Conservation (phyloP, 163 green algal species). For the Scenedesmus sp. region DNA sequence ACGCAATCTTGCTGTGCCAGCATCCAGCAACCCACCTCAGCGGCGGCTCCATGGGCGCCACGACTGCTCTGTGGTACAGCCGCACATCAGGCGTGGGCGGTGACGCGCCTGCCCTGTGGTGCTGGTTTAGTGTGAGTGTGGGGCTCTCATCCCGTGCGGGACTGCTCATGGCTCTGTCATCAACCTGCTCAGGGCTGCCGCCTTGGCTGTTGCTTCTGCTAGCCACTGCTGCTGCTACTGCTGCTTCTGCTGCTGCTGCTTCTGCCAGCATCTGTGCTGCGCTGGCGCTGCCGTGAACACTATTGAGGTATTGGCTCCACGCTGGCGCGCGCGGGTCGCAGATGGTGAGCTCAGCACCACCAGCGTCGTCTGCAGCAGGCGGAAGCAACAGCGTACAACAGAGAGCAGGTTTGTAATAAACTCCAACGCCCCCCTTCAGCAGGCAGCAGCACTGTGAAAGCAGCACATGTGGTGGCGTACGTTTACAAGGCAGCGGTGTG, state of each 20-base stretch:
- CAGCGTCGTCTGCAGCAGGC: constrained; percentile 85
- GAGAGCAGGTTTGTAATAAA: not conserved
- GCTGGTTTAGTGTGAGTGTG: constrained; percentile 63
- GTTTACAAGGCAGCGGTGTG: too few species aligned
- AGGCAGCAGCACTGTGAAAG: not conserved
- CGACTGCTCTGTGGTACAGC: constrained; percentile 93
- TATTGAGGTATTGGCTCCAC: constrained; percentile 88
- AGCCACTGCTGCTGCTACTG: constrained; percentile 64
- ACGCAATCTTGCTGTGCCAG: too few species aligned
- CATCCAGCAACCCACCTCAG: constrained; percentile 24
- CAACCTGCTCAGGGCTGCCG: constrained; percentile 10
- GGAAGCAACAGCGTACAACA: not conserved
- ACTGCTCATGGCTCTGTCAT: constrained; percentile 31
- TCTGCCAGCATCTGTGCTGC: constrained; percentile 81
- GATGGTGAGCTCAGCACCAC: constrained; percentile 82
- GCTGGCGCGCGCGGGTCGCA: constrained; percentile 86
- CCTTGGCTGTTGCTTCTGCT: constrained; percentile 46
- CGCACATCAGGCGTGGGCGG: constrained; percentile 89
- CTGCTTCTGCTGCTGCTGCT: constrained; percentile 85
- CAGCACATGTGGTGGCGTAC: not conserved
- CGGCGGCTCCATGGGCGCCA: constrained; percentile 80
- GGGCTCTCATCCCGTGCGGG: constrained; percentile 56
- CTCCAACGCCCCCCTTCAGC: not conserved
- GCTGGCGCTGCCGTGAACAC: constrained; percentile 76
- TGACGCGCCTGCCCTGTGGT: constrained; percentile 56